Base-by-base conservation (phyloP, 768 basidiomycete species). In the Wakefieldia striispora region DNA sequence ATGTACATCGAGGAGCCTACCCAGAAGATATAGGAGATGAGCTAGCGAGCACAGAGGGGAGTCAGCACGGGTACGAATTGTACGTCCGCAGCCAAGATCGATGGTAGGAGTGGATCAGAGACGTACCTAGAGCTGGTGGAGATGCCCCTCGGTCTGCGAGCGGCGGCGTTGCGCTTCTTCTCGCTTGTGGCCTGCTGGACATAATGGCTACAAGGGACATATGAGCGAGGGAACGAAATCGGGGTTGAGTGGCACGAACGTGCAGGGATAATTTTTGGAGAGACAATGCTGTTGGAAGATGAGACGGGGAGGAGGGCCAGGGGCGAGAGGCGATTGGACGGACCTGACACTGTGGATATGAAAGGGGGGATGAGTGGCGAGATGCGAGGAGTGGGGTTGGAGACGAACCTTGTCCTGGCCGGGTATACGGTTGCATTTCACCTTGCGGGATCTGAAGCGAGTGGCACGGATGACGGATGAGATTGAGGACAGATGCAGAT, bases 221-320 rank as follows among this genome's bases (percentile, higher is more conserved):
- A 59, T 54, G 53, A 54, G 47, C 48, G 60, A 50, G 54, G 57
- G 57, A 54, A 47, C 23, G 8, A 43, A 46, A 49, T 42, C 45
- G 40, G 51, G 51, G 56, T 47, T 36, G 51, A 57, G 46, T 24
- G 49, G 55, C 16, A 81, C 88, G 58, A 61, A 92, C 91, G 91
- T 93, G 90, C 91, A 95, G 39, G 89, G 85, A 62, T 88, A 91
- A 62, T 88, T 91, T 73, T 95, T 95, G 53, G 85, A 79, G 52
- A 83, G 69, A 68, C 91, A 95, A 62, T 93, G 91, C 85, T 93
- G 12, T 8, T 27, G 49, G 42, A 56, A 50, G 45, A 53, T 52
- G 53, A 50, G 40, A 20, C 19, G 49, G 17, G 31, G 29, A 16
- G 19, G 51, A 29, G 53, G 37, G 14, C 3, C 33, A 33, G 50